Conservation (phyloP, 768 basidiomycete genomes). For the Amanita muscaria region DNA sequence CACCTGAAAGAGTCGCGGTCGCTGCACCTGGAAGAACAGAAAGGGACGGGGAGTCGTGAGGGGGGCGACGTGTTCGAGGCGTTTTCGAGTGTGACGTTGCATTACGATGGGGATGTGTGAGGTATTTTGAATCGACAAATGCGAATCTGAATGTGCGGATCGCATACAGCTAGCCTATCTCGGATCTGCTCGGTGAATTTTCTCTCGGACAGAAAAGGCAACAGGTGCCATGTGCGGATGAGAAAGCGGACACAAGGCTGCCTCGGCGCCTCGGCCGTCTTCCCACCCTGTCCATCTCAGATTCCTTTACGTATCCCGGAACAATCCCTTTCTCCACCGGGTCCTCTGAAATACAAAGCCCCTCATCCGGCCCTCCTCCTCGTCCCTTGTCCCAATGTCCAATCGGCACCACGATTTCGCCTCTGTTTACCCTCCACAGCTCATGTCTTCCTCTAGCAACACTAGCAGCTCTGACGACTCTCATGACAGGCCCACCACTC, state of each 20-base stretch:
- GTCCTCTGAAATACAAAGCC: slow-evolving; percentile 14
- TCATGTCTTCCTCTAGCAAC: slow-evolving; percentile 30
- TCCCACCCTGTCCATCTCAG: slow-evolving; percentile 22
- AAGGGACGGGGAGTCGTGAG: slow-evolving; percentile 21
- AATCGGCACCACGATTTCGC: slow-evolving; percentile 32
- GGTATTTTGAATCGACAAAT: no score
- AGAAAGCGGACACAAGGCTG: slow-evolving; percentile 18
- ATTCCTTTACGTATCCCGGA: slow-evolving; percentile 37
- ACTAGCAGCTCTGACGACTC: slow-evolving; percentile 36
- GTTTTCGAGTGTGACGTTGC: slow-evolving; percentile 85
- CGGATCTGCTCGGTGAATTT: slow-evolving; percentile 14
- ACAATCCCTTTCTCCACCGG: slow-evolving; percentile 38
- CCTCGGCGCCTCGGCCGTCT: slow-evolving; percentile 36
- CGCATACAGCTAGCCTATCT: slow-evolving; percentile 2
- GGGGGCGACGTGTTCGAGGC: slow-evolving; percentile 69
- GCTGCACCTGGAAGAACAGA: slow-evolving; percentile 76
- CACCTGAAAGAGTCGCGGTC: slow-evolving; percentile 85
- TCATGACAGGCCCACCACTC: slow-evolving; percentile 40
- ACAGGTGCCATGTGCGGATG: slow-evolving; percentile 17
- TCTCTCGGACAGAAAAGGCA: slow-evolving; percentile 6
- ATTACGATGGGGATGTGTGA: slow-evolving; percentile 66
- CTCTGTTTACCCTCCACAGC: slow-evolving; percentile 26
- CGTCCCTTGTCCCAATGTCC: slow-evolving; percentile 35
- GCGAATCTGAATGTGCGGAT: slow-evolving; percentile 9
- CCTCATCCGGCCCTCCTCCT: slow-evolving; percentile 13